Conservation (phyloP, 2,329 filamentous ascomycete genomes). For the Chalara sp. region DNA sequence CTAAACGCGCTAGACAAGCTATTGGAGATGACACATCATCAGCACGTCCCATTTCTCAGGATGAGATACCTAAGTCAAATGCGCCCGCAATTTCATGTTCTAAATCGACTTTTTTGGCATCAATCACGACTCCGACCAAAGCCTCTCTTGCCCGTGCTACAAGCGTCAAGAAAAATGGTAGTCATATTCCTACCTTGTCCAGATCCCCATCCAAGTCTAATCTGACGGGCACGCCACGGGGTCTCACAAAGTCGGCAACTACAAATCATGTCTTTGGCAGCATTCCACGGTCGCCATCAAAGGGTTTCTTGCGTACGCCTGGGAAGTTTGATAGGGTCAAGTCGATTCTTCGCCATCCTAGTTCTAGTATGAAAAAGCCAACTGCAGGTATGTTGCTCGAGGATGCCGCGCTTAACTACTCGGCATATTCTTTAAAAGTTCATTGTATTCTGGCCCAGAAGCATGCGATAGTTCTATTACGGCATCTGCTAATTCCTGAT, state of each 20-base stretch:
- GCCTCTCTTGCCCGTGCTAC: slow-evolving; percentile 59
- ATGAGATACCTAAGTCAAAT: slow-evolving; percentile 31
- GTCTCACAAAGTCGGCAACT: slow-evolving; percentile 46
- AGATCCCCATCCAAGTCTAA: slow-evolving; percentile 48
- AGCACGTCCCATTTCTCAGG: slow-evolving; percentile 51
- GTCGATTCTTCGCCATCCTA: slow-evolving; percentile 44
- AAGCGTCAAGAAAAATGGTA: slow-evolving; percentile 46
- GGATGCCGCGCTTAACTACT: not conserved
- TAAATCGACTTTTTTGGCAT: slow-evolving; percentile 41
- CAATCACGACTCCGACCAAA: slow-evolving; percentile 72
- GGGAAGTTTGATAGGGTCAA: slow-evolving; percentile 42
- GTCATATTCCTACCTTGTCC: slow-evolving; percentile 38
- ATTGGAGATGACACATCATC: slow-evolving; percentile 64
- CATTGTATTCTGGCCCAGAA: too few species aligned
- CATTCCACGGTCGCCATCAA: slow-evolving; percentile 26
- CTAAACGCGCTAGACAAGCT: slow-evolving; percentile 67
- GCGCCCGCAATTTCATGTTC: slow-evolving; percentile 36
- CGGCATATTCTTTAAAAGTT: too few species aligned
- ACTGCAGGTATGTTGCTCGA: slow-evolving; percentile 10
- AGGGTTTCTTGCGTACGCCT: slow-evolving; percentile 16
- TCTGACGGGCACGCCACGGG: slow-evolving; percentile 35
- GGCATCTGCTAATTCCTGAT: too few species aligned
- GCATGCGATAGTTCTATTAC: too few species aligned
- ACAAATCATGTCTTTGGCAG: slow-evolving; percentile 32
- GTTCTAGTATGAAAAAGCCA: slow-evolving; percentile 17